These are phyloP conservation scores for Sphenostylis stenocarpa DNA, from an alignment of 306 rosid species.

Conservation along the genomic window DNA sequence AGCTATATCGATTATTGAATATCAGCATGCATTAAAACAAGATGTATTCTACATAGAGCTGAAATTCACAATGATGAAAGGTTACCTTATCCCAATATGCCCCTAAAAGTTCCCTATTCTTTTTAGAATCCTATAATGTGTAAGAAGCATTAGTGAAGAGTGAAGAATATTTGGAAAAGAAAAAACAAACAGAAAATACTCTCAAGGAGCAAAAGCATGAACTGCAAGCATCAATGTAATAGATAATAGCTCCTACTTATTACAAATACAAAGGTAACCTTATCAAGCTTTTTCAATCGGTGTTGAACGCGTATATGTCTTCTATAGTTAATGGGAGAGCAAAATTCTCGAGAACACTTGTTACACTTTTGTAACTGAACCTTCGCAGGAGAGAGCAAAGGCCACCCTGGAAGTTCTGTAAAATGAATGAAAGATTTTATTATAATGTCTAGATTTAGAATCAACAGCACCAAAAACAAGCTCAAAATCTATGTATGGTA, in stretches of 20 bases:
- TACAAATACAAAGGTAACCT: slow-evolving; percentile 52
- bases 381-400: slow-evolving; percentile 77
- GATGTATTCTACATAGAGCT: slow-evolving; percentile 1
- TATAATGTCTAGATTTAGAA: slow-evolving; percentile 28
- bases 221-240: neutral
- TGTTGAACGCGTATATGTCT: slow-evolving; percentile 82
- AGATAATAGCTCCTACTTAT: neutral
- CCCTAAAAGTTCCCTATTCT: slow-evolving; percentile 67
- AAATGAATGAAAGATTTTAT: slow-evolving; percentile 25
- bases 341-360: slow-evolving; percentile 84
- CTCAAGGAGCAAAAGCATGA: slow-evolving; percentile 3
- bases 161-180: slow-evolving; percentile 14
- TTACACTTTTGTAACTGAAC: slow-evolving; percentile 87
- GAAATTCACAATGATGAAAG: slow-evolving; percentile 24
- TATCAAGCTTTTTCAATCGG: slow-evolving; percentile 81
- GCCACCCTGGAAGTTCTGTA: slow-evolving; percentile 86
- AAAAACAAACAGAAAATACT: slow-evolving; percentile 21
- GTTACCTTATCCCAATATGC: slow-evolving; percentile 94
- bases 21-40: slow-evolving; percentile 31
- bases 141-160: slow-evolving; percentile 36
- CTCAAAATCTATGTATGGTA: slow-evolving; percentile 21
- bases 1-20: slow-evolving; percentile 55
- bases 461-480: slow-evolving; percentile 13
- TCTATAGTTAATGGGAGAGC: slow-evolving; percentile 83
- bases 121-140: slow-evolving; percentile 68